Evolutionary conservation across 2,329 filamentous ascomycete species (phyloP), one percentile per base, ranked within the genome.

Genomic region (Trichophaea hybrida): DNA sequence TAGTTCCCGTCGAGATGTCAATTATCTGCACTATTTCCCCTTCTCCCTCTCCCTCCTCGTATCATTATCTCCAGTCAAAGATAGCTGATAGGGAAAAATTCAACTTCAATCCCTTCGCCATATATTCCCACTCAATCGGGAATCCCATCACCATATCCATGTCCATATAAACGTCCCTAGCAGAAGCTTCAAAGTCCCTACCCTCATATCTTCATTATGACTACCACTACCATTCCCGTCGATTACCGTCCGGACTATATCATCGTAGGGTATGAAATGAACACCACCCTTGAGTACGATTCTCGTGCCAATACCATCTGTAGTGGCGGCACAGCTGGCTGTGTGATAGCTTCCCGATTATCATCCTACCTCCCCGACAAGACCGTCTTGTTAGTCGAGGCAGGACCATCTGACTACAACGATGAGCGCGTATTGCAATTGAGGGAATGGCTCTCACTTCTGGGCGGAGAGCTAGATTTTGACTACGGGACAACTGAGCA

Each of bases 381-480:
- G 75, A 84, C 80, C 66, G 80, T 91, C 59, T 80, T 95, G 60
- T 73, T 94, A 69, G 86, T 95, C 72, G 89, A 95, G 76, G 89
- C 84, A 65, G 89, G 55, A 10, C 89, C 89, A 58, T 91, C 86
- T 71, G 89, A 94, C 73, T 93, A 84, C 74, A 86, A 86, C 76
- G 86, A 94, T 72, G 85, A 93, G 72, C 82, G 87, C 59, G 89
- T 94, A 50, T 79, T 94, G 55, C 83, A 91, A 68, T 79, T 94
- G 67, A 88, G 88, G 70, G 83, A 94, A 73, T 94, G 89, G 89
- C 77, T 94, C 65, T 82, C 79, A 65, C 77, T 95, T 55, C 81
- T 95, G 33, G 89, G 89, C 65, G 87, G 88, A 69, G 83, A 94
- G 70, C 80, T 94, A 62, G 89, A 95, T 75, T 94, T 91, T 73